phyloP scores from a whole-genome alignment of 441 rosid species.

The Dalechampia spathulata region DNA sequence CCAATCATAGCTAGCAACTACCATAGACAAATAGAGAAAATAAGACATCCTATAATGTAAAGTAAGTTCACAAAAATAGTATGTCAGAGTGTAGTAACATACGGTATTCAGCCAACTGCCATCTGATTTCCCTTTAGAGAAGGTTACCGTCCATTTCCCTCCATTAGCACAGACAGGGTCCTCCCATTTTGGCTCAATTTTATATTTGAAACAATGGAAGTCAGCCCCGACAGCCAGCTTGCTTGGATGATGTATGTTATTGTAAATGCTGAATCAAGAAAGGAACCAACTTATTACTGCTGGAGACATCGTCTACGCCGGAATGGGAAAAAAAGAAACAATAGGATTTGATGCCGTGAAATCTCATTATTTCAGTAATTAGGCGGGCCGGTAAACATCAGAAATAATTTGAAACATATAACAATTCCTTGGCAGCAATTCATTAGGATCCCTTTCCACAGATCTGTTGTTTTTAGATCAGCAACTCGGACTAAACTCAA shows the following conservation, averaged over 20 bases:
- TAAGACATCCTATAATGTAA: neutral
- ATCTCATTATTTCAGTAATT: too few relatives aligned
- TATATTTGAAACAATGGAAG: conserved; percentile 77
- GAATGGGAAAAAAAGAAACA: too few relatives aligned
- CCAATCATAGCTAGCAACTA: conserved; percentile 93
- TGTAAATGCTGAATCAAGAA: conserved; percentile 49
- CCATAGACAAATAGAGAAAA: neutral
- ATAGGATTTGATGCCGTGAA: too few relatives aligned
- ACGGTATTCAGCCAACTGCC: conserved; percentile 74
- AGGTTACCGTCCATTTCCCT: conserved; percentile 76
- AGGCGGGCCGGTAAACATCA: too few relatives aligned
- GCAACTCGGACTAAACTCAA: too few relatives aligned
- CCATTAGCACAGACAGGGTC: conserved; percentile 91
- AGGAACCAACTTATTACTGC: neutral
- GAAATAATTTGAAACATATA: too few relatives aligned
- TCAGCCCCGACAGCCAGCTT: conserved; percentile 61
- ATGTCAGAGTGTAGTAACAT: conserved; percentile 1
- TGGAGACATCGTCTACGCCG: too few relatives aligned
- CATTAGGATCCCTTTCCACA: too few relatives aligned
- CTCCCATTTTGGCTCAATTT: conserved; percentile 94
- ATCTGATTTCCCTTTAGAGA: conserved; percentile 55
- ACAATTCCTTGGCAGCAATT: too few relatives aligned
- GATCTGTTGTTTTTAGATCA: too few relatives aligned
- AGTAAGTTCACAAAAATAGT: neutral
- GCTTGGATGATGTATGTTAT: conserved; percentile 66